These are phyloP conservation scores for Moesziomyces globuligerus DNA, from an alignment of 1,284 basidiomycete species.

Conservation along the genomic window DNA sequence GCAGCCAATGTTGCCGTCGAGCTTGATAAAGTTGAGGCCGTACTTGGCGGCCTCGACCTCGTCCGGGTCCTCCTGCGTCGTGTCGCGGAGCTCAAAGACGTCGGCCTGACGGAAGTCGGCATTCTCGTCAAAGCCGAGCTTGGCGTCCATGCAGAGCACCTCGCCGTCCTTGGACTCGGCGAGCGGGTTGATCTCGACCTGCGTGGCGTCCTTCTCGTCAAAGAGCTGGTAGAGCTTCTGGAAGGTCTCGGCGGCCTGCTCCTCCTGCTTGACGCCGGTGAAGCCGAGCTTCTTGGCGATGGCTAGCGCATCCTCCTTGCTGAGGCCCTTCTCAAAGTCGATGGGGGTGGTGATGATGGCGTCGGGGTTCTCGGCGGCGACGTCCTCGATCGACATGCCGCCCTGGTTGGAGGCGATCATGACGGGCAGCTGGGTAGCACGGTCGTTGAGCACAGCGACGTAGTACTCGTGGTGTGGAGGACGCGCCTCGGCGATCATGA, in stretches of 20 bases:
- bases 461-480: conserved; percentile 98
- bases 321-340: conserved; percentile 84
- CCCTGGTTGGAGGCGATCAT: conserved; percentile 89
- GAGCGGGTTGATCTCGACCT: conserved; percentile 99
- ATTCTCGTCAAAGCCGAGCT: conserved; percentile 99
- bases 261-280: conserved; percentile 77
- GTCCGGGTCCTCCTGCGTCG: conserved; percentile 93
- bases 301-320: conserved; percentile 77
- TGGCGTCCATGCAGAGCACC: conserved; percentile 99
- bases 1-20: conserved; percentile 97
- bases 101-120: conserved; percentile 97
- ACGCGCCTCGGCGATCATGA: conserved; percentile 97
- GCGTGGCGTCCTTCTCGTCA: conserved; percentile 98
- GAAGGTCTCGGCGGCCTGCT: conserved; percentile 91
- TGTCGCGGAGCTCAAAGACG: conserved; percentile 88
- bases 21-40: conserved; percentile 98
- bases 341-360: conserved; percentile 98
- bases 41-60: conserved; percentile 83
- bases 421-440: conserved; percentile 86
- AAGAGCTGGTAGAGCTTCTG: conserved; percentile 95
- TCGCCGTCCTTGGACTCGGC: conserved; percentile 92
- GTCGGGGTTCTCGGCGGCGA: conserved; percentile 93
- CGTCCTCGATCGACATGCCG: conserved; percentile 91
- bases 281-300: conserved; percentile 93
- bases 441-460: conserved; percentile 95